phyloP scores from a whole-genome alignment of 176 grass and related monocot species.

The Rhynchospora tenuis region DNA sequence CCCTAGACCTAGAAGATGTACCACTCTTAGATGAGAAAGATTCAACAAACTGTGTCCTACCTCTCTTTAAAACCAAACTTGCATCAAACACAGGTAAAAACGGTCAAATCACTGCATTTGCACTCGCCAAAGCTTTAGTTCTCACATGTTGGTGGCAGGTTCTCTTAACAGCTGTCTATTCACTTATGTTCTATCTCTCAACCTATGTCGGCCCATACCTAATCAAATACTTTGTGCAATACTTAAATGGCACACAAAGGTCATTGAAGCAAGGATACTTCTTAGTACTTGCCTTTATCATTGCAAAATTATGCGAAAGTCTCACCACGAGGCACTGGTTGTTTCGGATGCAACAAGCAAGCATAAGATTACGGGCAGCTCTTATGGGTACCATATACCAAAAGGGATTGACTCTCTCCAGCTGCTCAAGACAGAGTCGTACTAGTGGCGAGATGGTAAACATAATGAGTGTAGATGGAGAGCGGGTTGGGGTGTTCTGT shows the following conservation, averaged over 20 bases:
- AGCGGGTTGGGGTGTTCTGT: slow-evolving; percentile 37
- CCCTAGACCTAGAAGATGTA: slow-evolving; percentile 56
- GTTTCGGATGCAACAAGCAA: slow-evolving; percentile 49
- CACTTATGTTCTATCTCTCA: slow-evolving; percentile 35
- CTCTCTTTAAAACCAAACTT: slow-evolving; percentile 45
- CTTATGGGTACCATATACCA: slow-evolving; percentile 61
- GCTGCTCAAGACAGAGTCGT: slow-evolving; percentile 42
- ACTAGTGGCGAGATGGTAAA: slow-evolving; percentile 71
- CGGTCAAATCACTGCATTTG: slow-evolving; percentile 27
- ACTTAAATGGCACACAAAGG: slow-evolving; percentile 32
- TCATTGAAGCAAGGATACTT: slow-evolving; percentile 38
- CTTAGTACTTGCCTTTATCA: slow-evolving; percentile 47
- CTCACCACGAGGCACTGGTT: slow-evolving; percentile 50
- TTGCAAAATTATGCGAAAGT: slow-evolving; percentile 40
- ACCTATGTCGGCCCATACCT: slow-evolving; percentile 70
- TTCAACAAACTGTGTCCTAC: slow-evolving; percentile 29
- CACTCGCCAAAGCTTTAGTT: slow-evolving; percentile 36
- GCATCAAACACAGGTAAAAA: neutral
- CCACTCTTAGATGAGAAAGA: slow-evolving; percentile 39
- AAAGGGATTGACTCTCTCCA: slow-evolving; percentile 49
- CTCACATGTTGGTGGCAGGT: slow-evolving; percentile 38
- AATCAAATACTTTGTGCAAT: slow-evolving; percentile 56
- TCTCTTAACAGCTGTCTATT: slow-evolving; percentile 40
- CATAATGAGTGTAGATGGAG: slow-evolving; percentile 53
- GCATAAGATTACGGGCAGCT: slow-evolving; percentile 31